Evolutionary conservation across 768 basidiomycete genomes (phyloP).

Genomic region (Asterophora lycoperdoides): DNA sequence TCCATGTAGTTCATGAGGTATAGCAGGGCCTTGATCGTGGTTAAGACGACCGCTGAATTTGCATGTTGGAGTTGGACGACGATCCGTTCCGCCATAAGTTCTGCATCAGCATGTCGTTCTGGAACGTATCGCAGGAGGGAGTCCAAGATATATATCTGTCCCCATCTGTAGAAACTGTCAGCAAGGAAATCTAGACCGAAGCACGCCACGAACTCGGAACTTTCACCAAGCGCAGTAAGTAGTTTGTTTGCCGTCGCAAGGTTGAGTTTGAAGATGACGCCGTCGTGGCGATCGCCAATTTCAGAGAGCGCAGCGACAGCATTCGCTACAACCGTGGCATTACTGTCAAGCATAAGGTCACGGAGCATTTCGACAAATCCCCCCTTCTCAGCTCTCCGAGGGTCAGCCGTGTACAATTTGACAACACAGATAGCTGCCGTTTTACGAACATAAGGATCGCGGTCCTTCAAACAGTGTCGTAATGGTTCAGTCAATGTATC

Average conservation of each 20-base stretch:
- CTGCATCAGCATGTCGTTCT: slow-evolving; percentile 80
- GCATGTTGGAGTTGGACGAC: slow-evolving; percentile 92
- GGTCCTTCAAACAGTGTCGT: slow-evolving; percentile 87
- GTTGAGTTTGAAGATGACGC: slow-evolving; percentile 90
- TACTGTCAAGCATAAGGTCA: slow-evolving; percentile 88
- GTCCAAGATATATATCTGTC: slow-evolving; percentile 97
- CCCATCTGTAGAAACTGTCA: slow-evolving; percentile 66
- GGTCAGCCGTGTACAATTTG: slow-evolving; percentile 89
- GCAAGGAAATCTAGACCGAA: neutral
- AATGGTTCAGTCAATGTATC: slow-evolving; percentile 86
- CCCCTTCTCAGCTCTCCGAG: slow-evolving; percentile 78
- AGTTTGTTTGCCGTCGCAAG: slow-evolving; percentile 84
- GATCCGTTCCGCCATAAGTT: slow-evolving; percentile 93
- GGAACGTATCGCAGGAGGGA: slow-evolving; percentile 93
- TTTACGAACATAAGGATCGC: slow-evolving; percentile 97
- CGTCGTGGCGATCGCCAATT: slow-evolving; percentile 92
- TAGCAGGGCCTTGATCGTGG: slow-evolving; percentile 92
- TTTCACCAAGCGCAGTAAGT: slow-evolving; percentile 87
- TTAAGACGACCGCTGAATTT: slow-evolving; percentile 98
- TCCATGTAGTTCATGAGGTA: slow-evolving; percentile 99
- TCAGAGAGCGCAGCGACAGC: slow-evolving; percentile 96
- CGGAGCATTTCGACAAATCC: slow-evolving; percentile 90
- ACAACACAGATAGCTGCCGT: slow-evolving; percentile 98
- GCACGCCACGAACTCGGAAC: slow-evolving; percentile 79
- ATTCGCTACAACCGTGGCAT: slow-evolving; percentile 96